Conservation (phyloP, 305 asterid genomes). For the Striga hermonthica region DNA sequence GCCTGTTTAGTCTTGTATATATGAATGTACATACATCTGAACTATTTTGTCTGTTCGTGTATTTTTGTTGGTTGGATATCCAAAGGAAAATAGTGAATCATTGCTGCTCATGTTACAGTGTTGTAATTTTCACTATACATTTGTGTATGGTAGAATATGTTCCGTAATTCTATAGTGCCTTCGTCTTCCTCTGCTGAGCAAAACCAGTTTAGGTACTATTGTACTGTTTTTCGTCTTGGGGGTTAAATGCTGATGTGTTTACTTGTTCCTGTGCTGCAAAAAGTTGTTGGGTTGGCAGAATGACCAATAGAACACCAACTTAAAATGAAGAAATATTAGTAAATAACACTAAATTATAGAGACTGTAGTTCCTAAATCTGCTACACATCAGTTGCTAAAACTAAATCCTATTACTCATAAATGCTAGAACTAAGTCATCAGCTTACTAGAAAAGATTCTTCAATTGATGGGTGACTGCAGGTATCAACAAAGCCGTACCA, state of each 20-base stretch:
- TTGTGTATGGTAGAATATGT: conserved; percentile 1
- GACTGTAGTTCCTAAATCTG: no score
- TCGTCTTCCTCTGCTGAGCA: conserved; percentile 14
- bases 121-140: neutral
- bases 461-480: no score
- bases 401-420: no score
- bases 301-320: neutral
- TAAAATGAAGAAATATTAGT: no score
- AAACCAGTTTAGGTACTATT: conserved; percentile 1
- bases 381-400: no score
- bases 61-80: conserved; percentile 21
- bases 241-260: conserved; percentile 23
- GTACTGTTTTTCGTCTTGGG: conserved; percentile 14
- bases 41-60: neutral
- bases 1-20: neutral
- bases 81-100: conserved; percentile 3
- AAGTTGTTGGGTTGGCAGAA: conserved; percentile 14
- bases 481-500: no score
- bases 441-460: no score
- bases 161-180: conserved; percentile 13
- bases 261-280: neutral
- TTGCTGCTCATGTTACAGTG: neutral
- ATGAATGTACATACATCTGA: conserved; percentile 15
- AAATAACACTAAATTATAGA: no score
- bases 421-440: no score